A percentile compares a stretch with the other conserved stretches of the same genome.
Conservation (phyloP, 148 eudicot species). For the Heliosperma pusillum region DNA sequence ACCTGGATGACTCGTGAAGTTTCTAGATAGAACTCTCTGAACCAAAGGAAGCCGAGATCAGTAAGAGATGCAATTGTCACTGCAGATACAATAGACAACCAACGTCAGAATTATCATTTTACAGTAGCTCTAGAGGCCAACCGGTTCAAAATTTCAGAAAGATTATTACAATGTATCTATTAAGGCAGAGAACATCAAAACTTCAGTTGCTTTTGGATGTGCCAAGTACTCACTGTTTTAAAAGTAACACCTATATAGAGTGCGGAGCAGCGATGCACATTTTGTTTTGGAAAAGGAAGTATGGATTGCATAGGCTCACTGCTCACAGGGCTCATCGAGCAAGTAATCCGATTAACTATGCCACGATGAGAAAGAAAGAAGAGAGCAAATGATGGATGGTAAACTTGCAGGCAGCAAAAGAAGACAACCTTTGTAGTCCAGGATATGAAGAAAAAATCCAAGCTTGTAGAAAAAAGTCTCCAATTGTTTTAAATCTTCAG, state of each 20-base stretch:
- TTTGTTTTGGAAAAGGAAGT: not conserved
- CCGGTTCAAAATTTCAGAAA: not conserved
- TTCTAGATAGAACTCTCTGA: conserved; percentile 97
- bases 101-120: conserved; percentile 4
- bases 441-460: conserved; percentile 84
- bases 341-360: not conserved
- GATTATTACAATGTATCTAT: not conserved
- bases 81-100: conserved; percentile 39
- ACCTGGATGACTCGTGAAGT: conserved; percentile 99
- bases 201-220: not conserved
- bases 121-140: not conserved
- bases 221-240: not conserved
- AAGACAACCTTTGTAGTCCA: conserved; percentile 80
- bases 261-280: not conserved
- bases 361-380: not conserved
- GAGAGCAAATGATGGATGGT: conserved; percentile 5
- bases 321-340: not conserved
- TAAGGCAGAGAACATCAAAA: not conserved
- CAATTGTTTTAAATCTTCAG: conserved; percentile 81
- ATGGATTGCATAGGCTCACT: not conserved
- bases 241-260: conserved; percentile 5
- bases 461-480: conserved; percentile 99
- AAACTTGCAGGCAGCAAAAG: conserved; percentile 1
- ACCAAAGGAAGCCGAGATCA: conserved; percentile 96
- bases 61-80: conserved; percentile 77